phyloP scores from a whole-genome alignment of 345 rosid genomes.

The Acer saccharum region DNA sequence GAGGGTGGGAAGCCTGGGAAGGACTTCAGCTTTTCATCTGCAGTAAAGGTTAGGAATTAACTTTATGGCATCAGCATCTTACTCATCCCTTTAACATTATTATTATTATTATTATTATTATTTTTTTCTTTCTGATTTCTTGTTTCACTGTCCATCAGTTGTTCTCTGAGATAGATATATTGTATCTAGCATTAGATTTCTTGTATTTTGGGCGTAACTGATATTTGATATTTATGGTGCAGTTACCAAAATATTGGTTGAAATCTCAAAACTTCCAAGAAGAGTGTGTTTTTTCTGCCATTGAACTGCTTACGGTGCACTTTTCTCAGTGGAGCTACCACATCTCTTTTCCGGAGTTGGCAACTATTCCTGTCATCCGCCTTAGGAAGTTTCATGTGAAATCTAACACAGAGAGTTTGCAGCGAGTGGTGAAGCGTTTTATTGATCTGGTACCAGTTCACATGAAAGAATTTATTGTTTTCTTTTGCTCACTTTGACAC shows the following conservation, averaged over 20 bases:
- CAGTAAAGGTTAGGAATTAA: constrained; percentile 59
- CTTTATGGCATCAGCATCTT: not conserved
- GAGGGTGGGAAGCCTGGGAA: constrained; percentile 55
- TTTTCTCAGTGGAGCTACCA: constrained; percentile 88
- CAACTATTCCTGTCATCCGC: constrained; percentile 68
- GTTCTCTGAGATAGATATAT: not conserved
- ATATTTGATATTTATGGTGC: constrained; percentile 25
- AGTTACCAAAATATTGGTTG: constrained; percentile 92
- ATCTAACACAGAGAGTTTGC: constrained; percentile 55
- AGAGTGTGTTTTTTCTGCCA: constrained; percentile 56
- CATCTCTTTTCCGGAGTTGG: constrained; percentile 91
- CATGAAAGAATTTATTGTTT: not conserved
- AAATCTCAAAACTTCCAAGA: constrained; percentile 84
- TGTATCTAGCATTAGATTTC: constrained; percentile 5
- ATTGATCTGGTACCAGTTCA: constrained; percentile 64
- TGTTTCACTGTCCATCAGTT: not conserved
- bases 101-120: not conserved
- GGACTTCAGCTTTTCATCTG: constrained; percentile 55
- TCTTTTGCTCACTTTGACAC: not conserved
- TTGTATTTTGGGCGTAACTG: constrained; percentile 7
- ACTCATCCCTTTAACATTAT: not conserved
- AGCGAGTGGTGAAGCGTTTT: constrained; percentile 65
- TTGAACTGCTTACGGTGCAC: constrained; percentile 77
- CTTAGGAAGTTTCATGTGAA: constrained; percentile 67
- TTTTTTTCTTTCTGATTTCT: not conserved